phyloP scores from a whole-genome alignment of 73 alveolate species.

The Paramecium sonneborni region DNA sequence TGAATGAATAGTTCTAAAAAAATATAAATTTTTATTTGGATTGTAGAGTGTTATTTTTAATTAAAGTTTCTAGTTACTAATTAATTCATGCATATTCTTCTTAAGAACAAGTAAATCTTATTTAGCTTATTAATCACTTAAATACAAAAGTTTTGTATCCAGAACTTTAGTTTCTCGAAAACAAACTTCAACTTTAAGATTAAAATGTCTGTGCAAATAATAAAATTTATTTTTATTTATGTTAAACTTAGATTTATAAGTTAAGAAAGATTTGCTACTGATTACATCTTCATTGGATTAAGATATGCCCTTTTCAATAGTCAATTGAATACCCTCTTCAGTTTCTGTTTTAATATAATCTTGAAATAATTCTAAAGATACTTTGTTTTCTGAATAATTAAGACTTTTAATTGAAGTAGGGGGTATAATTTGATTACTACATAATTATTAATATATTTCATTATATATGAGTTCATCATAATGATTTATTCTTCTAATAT shows the following conservation, averaged over 20 bases:
- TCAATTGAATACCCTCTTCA: not conserved
- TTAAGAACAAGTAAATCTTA: not conserved
- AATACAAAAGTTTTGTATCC: not conserved
- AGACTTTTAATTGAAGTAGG: not conserved
- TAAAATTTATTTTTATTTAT: not conserved
- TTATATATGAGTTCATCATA: not conserved
- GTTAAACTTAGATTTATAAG: not conserved
- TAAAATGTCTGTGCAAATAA: not conserved
- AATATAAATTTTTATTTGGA: not conserved
- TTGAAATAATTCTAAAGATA: not conserved
- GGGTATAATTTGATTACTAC: not conserved
- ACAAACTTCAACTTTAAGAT: not conserved
- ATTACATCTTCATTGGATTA: not conserved
- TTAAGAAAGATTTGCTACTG: not conserved
- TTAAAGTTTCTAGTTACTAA: not conserved
- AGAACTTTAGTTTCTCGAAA: not conserved
- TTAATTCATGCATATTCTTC: not conserved
- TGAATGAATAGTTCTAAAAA: not conserved
- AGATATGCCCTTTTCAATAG: not conserved
- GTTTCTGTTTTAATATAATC: not conserved
- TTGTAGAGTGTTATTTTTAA: not conserved
- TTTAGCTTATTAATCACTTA: constrained; percentile 39
- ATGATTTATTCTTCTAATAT: not conserved
- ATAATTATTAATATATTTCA: not conserved
- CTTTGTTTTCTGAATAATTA: not conserved